These are phyloP conservation scores for Cercospora sp. DNA, from an alignment of 2,329 filamentous ascomycete genomes.

Conservation along the genomic window DNA sequence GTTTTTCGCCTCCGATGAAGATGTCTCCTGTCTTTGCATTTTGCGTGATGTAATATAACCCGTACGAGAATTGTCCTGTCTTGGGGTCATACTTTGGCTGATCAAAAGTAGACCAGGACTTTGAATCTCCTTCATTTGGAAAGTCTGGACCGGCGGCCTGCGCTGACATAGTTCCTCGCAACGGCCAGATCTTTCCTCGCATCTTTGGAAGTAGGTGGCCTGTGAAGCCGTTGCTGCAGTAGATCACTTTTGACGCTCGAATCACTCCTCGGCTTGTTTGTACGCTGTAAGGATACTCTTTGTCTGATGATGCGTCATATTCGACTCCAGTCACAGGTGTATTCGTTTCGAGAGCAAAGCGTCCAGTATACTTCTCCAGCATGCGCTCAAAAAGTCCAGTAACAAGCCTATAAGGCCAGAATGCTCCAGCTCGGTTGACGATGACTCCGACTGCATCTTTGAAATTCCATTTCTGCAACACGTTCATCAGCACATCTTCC, in stretches of 20 bases:
- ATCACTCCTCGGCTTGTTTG: conserved; percentile 22
- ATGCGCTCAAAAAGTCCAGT: conserved; percentile 24
- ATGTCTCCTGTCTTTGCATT: conserved; percentile 25
- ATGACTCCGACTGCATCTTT: conserved; percentile 25
- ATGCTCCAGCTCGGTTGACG: conserved; percentile 25
- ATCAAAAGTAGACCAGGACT: conserved; percentile 25
- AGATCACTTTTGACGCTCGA: conserved; percentile 21
- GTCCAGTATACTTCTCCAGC: conserved; percentile 17
- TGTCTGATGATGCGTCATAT: conserved; percentile 4
- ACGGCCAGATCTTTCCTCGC: conserved; percentile 28
- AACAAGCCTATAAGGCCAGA: conserved; percentile 29
- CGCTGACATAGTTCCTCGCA: conserved; percentile 27
- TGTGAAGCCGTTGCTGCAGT: conserved; percentile 27
- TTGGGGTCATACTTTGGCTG: conserved; percentile 20
- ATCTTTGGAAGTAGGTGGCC: conserved; percentile 26
- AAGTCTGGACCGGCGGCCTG: conserved; percentile 20
- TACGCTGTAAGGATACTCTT: conserved; percentile 20
- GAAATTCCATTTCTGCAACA: conserved; percentile 22
- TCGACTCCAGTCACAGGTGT: conserved; percentile 23
- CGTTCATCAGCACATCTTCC: not conserved
- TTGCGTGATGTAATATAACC: conserved; percentile 29
- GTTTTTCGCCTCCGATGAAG: conserved; percentile 28
- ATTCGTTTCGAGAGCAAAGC: conserved; percentile 24
- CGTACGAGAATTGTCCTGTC: conserved; percentile 23
- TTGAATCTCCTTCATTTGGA: conserved; percentile 17